Percentiles rank a stretch among this genome's conserved stretches.
Evolutionary conservation across 257 asterid species (phyloP).

Genomic region (Marsdenia floribunda): DNA sequence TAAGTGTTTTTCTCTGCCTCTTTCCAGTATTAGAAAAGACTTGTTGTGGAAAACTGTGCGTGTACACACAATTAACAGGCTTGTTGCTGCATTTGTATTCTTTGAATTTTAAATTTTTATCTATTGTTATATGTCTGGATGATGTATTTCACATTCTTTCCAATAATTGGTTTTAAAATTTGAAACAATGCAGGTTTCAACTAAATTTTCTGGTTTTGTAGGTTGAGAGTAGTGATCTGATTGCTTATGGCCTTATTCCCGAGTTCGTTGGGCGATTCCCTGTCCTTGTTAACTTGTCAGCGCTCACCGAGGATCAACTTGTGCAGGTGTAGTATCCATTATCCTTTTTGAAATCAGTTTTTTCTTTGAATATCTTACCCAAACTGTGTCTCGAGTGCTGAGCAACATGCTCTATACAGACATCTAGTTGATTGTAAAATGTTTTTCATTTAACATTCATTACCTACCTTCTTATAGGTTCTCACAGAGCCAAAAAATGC

Average conservation of each 20-base stretch:
- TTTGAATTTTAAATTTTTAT: not conserved
- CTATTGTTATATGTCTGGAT: not conserved
- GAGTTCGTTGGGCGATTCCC: slow-evolving; percentile 99
- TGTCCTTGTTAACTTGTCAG: slow-evolving; percentile 82
- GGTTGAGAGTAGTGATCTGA: slow-evolving; percentile 99
- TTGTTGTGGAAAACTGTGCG: not conserved
- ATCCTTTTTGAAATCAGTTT: not conserved
- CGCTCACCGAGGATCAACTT: slow-evolving; percentile 95
- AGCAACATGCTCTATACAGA: not conserved
- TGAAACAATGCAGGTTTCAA: not conserved
- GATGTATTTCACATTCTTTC: not conserved
- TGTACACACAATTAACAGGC: not conserved
- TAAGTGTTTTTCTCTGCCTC: slow-evolving; percentile 29
- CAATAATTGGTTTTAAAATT: not conserved
- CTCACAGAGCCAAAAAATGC: slow-evolving; percentile 96
- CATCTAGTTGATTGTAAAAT: not conserved
- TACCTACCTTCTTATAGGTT: slow-evolving; percentile 41
- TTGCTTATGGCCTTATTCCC: slow-evolving; percentile 94
- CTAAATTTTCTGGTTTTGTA: slow-evolving; percentile 26
- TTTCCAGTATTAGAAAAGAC: not conserved
- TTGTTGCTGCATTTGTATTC: not conserved
- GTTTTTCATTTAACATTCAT: not conserved
- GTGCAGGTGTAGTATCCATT: slow-evolving; percentile 75
- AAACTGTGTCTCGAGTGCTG: not conserved
- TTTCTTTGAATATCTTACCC: not conserved